Base-by-base conservation (phyloP, 2,329 filamentous ascomycete genomes). In the Helotiales sp. region DNA sequence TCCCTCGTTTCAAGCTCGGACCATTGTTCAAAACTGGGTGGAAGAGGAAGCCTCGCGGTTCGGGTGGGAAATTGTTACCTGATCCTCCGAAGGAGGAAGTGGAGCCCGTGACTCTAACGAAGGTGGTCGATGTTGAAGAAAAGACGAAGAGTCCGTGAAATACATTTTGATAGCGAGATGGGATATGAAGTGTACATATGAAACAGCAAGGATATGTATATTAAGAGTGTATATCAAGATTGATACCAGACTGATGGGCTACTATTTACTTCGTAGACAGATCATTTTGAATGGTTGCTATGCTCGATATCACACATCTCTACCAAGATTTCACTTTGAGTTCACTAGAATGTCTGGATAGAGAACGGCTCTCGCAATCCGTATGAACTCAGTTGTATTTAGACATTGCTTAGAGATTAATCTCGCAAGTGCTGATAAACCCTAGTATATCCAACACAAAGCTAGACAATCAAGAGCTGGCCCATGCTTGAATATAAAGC, bases 1-100 rank as follows among this genome's bases (percentile, higher is more conserved):
- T 99, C 59, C 95, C 95, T 7, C 81, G 89, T 36, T 99, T 99
- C 71, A 86, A 95, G 69, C 85, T 95, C 73, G 87, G 85, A 1
- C 84, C 82, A 65, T 74, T 91, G 34, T 92, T 95, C 72, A 85
- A 83, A 65, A 96, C 91, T 0, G 91, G 91, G 1, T 96, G 91
- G 91, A 76, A 84, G 74, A 79, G 91, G 58, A 89, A 89, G 72
- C 81, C 85, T 2, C 78, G 87, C 63, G 81, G 62, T 8, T 40
- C 66, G 30, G 69, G 72, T 56, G 70, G 69, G 4, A 72, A 71
- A 50, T 63, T 72, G 8, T 19, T 70, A 25, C 60, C 63, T 22
- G 68, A 67, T 19, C 38, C 51, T 24, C 61, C 61, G 6, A 61
- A 63, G 48, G 47, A 40, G 38, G 47, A 55, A 17, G 57, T 58